phyloP scores from a whole-genome alignment of 768 basidiomycete genomes.

The Boletus sensibilis region DNA sequence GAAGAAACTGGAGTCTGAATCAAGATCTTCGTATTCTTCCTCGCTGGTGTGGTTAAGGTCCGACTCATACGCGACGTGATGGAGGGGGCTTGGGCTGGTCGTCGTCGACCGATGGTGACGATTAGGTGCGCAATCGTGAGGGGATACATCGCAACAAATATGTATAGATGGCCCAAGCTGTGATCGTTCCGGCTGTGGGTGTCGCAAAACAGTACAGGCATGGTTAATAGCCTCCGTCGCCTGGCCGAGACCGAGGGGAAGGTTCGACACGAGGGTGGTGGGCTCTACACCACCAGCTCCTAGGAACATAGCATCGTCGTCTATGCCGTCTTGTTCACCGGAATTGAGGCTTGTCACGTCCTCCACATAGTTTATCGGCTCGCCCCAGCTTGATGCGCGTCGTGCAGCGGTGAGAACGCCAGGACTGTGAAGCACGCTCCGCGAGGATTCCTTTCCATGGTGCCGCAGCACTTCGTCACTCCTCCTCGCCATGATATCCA shows the following conservation, averaged over 20 bases:
- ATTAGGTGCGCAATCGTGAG: conserved; percentile 20
- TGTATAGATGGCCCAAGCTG: conserved; percentile 21
- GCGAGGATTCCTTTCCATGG: conserved; percentile 27
- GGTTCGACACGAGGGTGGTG: conserved; percentile 34
- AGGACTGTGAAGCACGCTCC: conserved; percentile 25
- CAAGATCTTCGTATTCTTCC: conserved; percentile 33
- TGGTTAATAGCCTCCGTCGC: conserved; percentile 24
- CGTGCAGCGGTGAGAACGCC: conserved; percentile 44
- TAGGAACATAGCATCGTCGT: conserved; percentile 53
- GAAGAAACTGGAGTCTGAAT: conserved; percentile 36
- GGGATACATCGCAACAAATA: conserved; percentile 24
- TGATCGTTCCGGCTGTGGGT: conserved; percentile 34
- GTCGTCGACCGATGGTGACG: conserved; percentile 33
- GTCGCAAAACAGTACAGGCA: conserved; percentile 19
- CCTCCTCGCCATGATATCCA: conserved; percentile 27
- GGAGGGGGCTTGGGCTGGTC: conserved; percentile 42
- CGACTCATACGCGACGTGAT: conserved; percentile 33
- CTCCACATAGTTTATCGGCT: conserved; percentile 40
- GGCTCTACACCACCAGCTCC: conserved; percentile 48
- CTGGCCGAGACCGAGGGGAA: conserved; percentile 35
- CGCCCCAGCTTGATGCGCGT: conserved; percentile 69
- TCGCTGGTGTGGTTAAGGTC: conserved; percentile 31
- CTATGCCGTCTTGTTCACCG: conserved; percentile 44
- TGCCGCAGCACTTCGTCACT: conserved; percentile 49
- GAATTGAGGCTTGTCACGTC: conserved; percentile 46